phyloP scores from a whole-genome alignment of 2,329 filamentous ascomycete species.

The Allantophomopsis cytisporea region DNA sequence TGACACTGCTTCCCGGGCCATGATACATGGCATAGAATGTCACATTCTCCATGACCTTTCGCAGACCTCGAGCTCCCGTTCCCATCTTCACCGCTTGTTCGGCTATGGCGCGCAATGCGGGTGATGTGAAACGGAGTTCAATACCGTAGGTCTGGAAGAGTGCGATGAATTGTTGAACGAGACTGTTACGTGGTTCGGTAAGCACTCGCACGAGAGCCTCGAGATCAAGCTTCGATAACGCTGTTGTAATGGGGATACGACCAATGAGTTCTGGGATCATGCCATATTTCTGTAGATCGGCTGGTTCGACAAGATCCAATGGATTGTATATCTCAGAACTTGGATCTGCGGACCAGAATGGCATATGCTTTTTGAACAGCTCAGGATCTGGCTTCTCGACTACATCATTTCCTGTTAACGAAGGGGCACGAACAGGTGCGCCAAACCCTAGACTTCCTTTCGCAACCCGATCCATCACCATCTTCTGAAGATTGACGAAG shows the following conservation, averaged over 20 bases:
- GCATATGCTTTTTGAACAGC: slow-evolving; percentile 42
- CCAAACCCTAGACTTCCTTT: slow-evolving; percentile 86
- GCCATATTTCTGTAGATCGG: slow-evolving; percentile 71
- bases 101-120: slow-evolving; percentile 71
- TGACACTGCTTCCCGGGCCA: slow-evolving; percentile 43
- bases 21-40: slow-evolving; percentile 71
- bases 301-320: slow-evolving; percentile 60
- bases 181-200: slow-evolving; percentile 80
- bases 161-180: slow-evolving; percentile 78
- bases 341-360: slow-evolving; percentile 29
- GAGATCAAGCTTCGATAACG: slow-evolving; percentile 61
- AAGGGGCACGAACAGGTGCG: slow-evolving; percentile 56
- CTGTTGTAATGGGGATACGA: slow-evolving; percentile 82
- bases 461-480: slow-evolving; percentile 74
- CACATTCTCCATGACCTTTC: slow-evolving; percentile 70
- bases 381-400: slow-evolving; percentile 37
- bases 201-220: slow-evolving; percentile 70
- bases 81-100: slow-evolving; percentile 40
- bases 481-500: slow-evolving; percentile 84
- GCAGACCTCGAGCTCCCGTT: slow-evolving; percentile 68
- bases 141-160: slow-evolving; percentile 66
- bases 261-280: slow-evolving; percentile 94
- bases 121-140: slow-evolving; percentile 70
- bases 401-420: slow-evolving; percentile 43
- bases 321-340: slow-evolving; percentile 17